Evolutionary conservation across 495 filamentous ascomycete species (phyloP).

Genomic region (Daldinia bambusicola): DNA sequence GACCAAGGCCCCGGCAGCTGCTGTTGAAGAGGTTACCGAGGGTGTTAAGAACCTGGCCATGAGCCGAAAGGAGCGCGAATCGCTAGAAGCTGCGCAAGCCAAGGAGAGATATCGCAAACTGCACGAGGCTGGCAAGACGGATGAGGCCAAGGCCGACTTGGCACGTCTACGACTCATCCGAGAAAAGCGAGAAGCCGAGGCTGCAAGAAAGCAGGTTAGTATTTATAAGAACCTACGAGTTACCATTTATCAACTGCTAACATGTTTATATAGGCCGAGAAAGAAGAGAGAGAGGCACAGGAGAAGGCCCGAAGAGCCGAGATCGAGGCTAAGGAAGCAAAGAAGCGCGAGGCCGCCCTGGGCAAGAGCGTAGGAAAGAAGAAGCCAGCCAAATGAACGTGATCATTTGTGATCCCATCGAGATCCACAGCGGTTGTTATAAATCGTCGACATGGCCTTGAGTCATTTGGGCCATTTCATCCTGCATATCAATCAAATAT

Average conservation of each 20-base stretch:
- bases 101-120: conserved; percentile 93
- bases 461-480: not conserved
- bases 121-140: conserved; percentile 95
- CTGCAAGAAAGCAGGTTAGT: conserved; percentile 65
- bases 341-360: conserved; percentile 72
- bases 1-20: conserved; percentile 58
- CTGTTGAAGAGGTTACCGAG: conserved; percentile 60
- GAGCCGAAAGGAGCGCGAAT: conserved; percentile 87
- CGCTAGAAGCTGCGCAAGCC: conserved; percentile 84
- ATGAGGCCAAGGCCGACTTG: conserved; percentile 93
- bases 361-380: conserved; percentile 53
- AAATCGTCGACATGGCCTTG: conserved; percentile 16
- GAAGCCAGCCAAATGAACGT: conserved; percentile 44
- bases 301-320: conserved; percentile 63
- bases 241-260: conserved; percentile 16
- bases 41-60: conserved; percentile 58
- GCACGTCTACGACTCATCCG: conserved; percentile 81
- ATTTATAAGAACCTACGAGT: not conserved
- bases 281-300: conserved; percentile 74
- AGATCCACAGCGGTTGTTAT: conserved; percentile 1
- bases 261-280: conserved; percentile 64
- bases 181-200: conserved; percentile 87
- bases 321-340: conserved; percentile 64
- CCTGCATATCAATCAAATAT: conserved; percentile 18
- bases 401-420: not conserved